These are phyloP conservation scores for Verruconis gallopava DNA, from an alignment of 2,329 filamentous ascomycete species.

Conservation along the genomic window DNA sequence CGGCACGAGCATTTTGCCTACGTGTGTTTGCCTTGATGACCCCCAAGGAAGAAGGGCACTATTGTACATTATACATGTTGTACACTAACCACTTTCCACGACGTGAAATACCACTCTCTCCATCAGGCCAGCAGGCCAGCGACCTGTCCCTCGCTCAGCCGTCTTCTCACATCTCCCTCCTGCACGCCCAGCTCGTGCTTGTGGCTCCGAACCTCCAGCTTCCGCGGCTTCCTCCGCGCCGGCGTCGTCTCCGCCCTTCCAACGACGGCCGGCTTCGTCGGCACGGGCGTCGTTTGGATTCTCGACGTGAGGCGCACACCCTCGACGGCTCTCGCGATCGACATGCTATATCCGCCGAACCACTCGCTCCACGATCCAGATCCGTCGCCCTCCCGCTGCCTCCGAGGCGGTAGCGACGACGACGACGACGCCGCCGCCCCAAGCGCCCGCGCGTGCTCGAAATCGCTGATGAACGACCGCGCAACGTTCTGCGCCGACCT, in stretches of 20 bases:
- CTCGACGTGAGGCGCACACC: conserved; percentile 1
- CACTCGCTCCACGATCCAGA: conserved; percentile 5
- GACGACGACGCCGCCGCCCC: neutral
- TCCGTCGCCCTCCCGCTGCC: no score
- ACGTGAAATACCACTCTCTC: no score
- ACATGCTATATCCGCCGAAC: conserved; percentile 4
- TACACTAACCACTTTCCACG: no score
- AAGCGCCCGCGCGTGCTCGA: neutral
- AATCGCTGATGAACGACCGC: conserved; percentile 4
- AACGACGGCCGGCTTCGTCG: neutral
- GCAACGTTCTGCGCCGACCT: conserved; percentile 4
- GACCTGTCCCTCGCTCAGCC: neutral
- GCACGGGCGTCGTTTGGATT: neutral
- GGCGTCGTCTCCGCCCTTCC: neutral
- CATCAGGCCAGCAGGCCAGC: neutral
- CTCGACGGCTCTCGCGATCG: conserved; percentile 5
- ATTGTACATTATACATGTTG: no score
- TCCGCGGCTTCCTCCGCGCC: conserved; percentile 3
- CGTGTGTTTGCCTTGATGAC: no score
- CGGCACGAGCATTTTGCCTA: no score
- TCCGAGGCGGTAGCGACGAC: neutral
- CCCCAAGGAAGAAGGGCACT: no score
- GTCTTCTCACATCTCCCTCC: no score
- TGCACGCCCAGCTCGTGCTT: no score
- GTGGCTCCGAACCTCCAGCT: conserved; percentile 2